phyloP scores from a whole-genome alignment of 257 asterid genomes.

The Rubia yunnanensis region DNA sequence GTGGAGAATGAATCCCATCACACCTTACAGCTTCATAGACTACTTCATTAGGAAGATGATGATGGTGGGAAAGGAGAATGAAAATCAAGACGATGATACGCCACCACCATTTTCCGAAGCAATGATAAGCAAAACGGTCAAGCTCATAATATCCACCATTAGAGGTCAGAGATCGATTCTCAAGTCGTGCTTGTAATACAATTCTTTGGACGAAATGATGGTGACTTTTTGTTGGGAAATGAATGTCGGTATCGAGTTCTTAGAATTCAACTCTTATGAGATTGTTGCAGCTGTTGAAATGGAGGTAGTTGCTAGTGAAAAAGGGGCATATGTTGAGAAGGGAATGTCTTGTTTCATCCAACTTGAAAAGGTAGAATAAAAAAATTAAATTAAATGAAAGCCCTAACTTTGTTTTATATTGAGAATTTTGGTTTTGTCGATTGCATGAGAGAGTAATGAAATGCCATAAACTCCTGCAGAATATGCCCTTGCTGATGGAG shows the following conservation, averaged over 20 bases:
- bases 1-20: slow-evolving; percentile 59
- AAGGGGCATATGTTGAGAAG: slow-evolving; percentile 33
- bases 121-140: slow-evolving; percentile 37
- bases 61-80: slow-evolving; percentile 1
- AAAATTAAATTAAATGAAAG: too few species aligned
- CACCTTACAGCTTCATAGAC: slow-evolving; percentile 63
- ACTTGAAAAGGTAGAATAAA: slow-evolving; percentile 48
- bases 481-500: slow-evolving; percentile 30
- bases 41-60: slow-evolving; percentile 36
- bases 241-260: slow-evolving; percentile 73
- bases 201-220: slow-evolving; percentile 21
- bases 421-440: neutral
- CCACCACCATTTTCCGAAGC: slow-evolving; percentile 12
- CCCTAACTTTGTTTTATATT: too few species aligned
- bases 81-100: slow-evolving; percentile 16
- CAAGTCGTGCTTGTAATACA: neutral
- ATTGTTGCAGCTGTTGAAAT: slow-evolving; percentile 71
- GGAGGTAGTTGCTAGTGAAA: slow-evolving; percentile 42
- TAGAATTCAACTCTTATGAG: slow-evolving; percentile 80
- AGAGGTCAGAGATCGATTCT: slow-evolving; percentile 37
- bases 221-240: slow-evolving; percentile 31
- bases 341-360: slow-evolving; percentile 36
- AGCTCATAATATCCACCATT: slow-evolving; percentile 39
- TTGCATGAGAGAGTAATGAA: slow-evolving; percentile 59
- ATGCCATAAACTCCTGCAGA: too few species aligned